Evolutionary conservation across 2,329 filamentous ascomycete genomes (phyloP).

Genomic region (Passalora sequoiae): DNA sequence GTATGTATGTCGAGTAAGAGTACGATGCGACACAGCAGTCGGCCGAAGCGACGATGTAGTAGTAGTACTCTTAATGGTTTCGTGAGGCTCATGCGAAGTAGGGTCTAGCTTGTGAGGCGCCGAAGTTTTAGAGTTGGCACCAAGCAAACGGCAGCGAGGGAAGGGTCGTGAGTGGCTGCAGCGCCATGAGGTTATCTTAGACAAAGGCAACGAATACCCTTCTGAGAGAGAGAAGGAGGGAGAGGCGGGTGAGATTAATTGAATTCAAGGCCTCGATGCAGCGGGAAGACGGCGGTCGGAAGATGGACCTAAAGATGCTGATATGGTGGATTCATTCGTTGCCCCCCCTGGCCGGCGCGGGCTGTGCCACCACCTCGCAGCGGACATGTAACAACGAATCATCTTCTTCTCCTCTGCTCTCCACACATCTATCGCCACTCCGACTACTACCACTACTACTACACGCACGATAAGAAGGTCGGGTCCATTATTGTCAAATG

Average conservation of each 20-base stretch:
- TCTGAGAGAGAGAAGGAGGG: too few species aligned
- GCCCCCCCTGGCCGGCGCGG: too few species aligned
- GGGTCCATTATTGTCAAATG: neutral
- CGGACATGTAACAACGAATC: neutral
- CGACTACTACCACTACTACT: neutral
- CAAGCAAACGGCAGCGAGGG: neutral
- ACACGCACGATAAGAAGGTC: neutral
- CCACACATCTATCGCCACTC: too few species aligned
- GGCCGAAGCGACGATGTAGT: neutral
- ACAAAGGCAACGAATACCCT: too few species aligned
- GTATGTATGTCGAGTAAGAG: neutral
- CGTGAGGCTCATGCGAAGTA: too few species aligned
- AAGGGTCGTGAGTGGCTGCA: slow-evolving; percentile 3
- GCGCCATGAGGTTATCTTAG: neutral
- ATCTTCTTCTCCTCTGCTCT: too few species aligned
- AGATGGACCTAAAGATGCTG: neutral
- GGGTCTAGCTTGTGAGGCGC: neutral
- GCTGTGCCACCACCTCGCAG: neutral
- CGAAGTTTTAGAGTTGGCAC: neutral
- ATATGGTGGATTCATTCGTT: neutral
- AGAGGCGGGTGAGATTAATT: too few species aligned
- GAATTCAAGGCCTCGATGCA: too few species aligned
- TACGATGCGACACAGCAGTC: neutral
- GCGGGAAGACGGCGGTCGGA: neutral
- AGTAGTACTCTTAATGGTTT: too few species aligned